Conservation (phyloP, 2,329 filamentous ascomycete genomes). For the Diaporthe capsici region DNA sequence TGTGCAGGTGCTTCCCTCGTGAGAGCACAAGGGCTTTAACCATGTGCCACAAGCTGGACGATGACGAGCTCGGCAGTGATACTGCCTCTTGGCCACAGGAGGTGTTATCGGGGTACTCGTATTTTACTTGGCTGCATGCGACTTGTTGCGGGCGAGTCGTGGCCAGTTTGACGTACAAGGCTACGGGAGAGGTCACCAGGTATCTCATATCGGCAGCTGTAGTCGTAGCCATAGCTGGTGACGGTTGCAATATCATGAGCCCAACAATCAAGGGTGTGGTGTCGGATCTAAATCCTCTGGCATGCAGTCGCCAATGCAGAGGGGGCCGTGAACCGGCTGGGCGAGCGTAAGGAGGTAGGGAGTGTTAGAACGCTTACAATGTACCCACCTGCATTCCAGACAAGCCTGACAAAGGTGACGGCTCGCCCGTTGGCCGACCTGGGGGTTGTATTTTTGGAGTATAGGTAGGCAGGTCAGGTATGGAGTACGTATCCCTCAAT, state of each 20-base stretch:
- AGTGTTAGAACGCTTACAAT: not conserved
- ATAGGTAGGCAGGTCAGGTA: conserved; percentile 8
- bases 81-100: not conserved
- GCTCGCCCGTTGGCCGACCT: conserved; percentile 10
- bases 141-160: conserved; percentile 1
- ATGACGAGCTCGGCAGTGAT: conserved; percentile 25
- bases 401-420: conserved; percentile 25
- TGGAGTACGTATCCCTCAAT: conserved; percentile 37
- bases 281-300: conserved; percentile 11
- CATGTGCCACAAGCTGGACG: conserved; percentile 1
- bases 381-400: conserved; percentile 32
- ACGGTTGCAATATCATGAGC: not conserved
- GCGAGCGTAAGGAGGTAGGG: conserved; percentile 22
- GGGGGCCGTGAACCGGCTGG: conserved; percentile 10
- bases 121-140: not conserved
- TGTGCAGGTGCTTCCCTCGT: not conserved
- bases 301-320: not conserved
- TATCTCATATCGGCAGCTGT: not conserved
- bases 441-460: conserved; percentile 31
- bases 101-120: not conserved
- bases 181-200: not conserved
- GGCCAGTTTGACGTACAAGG: not conserved
- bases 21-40: not conserved
- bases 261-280: not conserved
- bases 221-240: not conserved